Evolutionary conservation across 2,329 filamentous ascomycete genomes (phyloP).

Genomic region (Exophiala alcalophila): DNA sequence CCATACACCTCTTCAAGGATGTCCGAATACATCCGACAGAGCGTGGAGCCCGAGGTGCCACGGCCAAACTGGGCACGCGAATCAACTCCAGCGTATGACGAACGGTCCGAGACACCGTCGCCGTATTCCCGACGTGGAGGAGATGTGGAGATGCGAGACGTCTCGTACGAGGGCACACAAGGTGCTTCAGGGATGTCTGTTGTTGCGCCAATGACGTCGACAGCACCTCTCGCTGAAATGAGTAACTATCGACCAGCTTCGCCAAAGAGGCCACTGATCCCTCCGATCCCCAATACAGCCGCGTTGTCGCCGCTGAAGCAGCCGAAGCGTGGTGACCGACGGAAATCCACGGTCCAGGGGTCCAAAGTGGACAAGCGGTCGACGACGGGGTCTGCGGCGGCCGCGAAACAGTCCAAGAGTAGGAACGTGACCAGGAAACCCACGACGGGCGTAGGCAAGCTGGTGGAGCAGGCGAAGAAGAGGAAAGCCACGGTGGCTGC

Average conservation of each 20-base stretch:
- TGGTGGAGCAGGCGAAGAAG: conserved; percentile 19
- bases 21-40: conserved; percentile 15
- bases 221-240: neutral
- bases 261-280: conserved; percentile 5
- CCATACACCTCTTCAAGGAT: conserved; percentile 8
- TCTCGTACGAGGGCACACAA: too few relatives aligned
- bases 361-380: conserved; percentile 23
- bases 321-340: conserved; percentile 20
- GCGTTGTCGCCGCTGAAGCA: conserved; percentile 11
- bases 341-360: conserved; percentile 21
- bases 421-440: conserved; percentile 22
- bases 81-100: conserved; percentile 23
- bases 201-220: conserved; percentile 6
- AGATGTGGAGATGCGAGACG: conserved; percentile 20
- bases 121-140: conserved; percentile 16
- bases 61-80: conserved; percentile 15
- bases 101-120: conserved; percentile 24
- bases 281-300: conserved; percentile 16
- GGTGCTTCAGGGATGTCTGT: neutral
- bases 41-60: conserved; percentile 22
- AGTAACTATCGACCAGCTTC: conserved; percentile 1
- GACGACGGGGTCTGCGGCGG: conserved; percentile 14
- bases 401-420: conserved; percentile 20
- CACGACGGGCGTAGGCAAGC: conserved; percentile 12
- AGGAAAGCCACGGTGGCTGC: conserved; percentile 1